Base-by-base conservation (phyloP, 2,329 filamentous ascomycete genomes). In the Fusarium sublunatum region DNA sequence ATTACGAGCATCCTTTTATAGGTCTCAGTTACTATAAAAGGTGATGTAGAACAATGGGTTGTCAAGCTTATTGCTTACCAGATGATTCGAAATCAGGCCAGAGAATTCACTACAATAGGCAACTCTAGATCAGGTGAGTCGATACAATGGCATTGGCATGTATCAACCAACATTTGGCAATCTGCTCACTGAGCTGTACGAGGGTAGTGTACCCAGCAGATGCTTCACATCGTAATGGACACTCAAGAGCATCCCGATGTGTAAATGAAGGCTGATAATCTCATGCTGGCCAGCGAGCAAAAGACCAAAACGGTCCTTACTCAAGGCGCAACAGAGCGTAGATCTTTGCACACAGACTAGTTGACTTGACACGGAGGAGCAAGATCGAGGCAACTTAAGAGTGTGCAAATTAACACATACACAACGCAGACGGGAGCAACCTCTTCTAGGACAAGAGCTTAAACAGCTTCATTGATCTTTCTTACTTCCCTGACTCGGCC, bases 301-400 rank as follows among this genome's bases (percentile, higher is more conserved):
- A 61, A 52, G 70, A 63, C 77, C 85, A 87, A 86, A 81, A 87
- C 85, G 85, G 77, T 70, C 66, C 70, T 67, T 58, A 71, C 73
- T 76, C 78, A 77, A 74, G 77, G 78, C 75, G 68, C 69, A 73
- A 70, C 69, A 75, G 77, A 77, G 79, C 76, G 72, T 86, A 78
- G 56, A 85, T 97, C 83, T 97, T 83, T 91, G 93, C 93, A 96
- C 90, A 88, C 87, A 91, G 93, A 97, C 93, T 95, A 88, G 93
- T 95, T 88, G 90, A 88, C 91, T 93, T 87, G 86, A 88, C 88
- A 94, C 86, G 86, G 90, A 84, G 80, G 81, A 86, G 83, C 74
- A 82, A 76, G 79, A 80, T 87, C 85, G 86, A 93, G 92, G 86
- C 91, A 96, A 95, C 93, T 97, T 91, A 97, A 96, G 90, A 91